Evolutionary conservation across 2,329 filamentous ascomycete species (phyloP), one percentile per base, ranked within the genome.

Genomic region (Penicillium sp.): DNA sequence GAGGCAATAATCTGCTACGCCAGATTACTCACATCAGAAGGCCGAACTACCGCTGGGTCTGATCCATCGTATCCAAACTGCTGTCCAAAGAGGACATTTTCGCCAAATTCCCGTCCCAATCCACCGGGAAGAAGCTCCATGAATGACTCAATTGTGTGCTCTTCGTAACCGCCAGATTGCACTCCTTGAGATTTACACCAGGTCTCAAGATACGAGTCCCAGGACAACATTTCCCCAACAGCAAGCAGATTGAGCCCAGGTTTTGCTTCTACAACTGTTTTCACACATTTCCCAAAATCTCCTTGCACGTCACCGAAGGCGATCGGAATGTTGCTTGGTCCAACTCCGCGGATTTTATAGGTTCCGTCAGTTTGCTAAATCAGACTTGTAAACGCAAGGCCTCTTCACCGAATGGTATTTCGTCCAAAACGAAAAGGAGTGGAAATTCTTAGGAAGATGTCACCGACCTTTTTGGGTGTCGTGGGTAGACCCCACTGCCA

Each of bases 401-500:
- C 26, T 5, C 26, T 28, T 28, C 26, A 28, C 8, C 26, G 8
- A 28, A 8, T 28, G 26, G 7, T n/a, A 42, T 42, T 14, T 42
- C 5, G 5, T 11, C 3, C 14, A 42, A 14, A 42, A 42, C 11
- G 12, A 42, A 42, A 20, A 11, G 12, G 4, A 5, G 11, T 8
- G 8, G 8, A 28, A 28, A 4, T 4, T 8, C 4, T 28, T 28
- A 5, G 46, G 11, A 21, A 35, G 7, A 35, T 38, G 6, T n/a
- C 11, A 24, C 21, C n/a, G 6, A 43, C 52, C 35, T 55, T 55
- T 20, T 12, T 43, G 20, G 45, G 45, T n/a, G 45, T 30, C n/a
- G 52, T 55, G 3, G 52, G 52, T 7, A 55, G 33, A 2, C 52
- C 46, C 52, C 46, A 55, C 47, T 55, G 6, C 52, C 52, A 55